These are phyloP conservation scores for Closterium sp. DNA, from an alignment of 139 green algal species.

Conservation along the genomic window DNA sequence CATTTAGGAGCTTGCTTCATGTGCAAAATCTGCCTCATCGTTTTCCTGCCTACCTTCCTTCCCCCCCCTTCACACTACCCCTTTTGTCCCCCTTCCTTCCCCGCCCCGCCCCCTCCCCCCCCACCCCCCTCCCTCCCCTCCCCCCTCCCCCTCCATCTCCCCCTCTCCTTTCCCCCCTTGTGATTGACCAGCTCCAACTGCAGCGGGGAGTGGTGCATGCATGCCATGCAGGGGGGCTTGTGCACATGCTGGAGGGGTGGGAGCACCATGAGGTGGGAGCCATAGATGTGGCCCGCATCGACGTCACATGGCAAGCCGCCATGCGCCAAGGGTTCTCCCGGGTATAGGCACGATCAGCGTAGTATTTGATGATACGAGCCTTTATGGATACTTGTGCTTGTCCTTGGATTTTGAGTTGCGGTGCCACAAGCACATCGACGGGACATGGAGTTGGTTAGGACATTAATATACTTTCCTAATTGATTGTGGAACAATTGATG, in stretches of 20 bases:
- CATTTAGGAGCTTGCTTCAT: no score
- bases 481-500: no score
- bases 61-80: no score
- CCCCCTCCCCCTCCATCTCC: no score
- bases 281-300: conserved; percentile 56
- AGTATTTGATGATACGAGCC: neutral
- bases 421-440: neutral
- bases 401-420: neutral
- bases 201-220: conserved; percentile 26
- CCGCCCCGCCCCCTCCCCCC: no score
- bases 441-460: neutral
- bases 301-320: conserved; percentile 55
- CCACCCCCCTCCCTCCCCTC: neutral
- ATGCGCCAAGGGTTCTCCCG: conserved; percentile 52
- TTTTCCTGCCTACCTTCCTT: no score
- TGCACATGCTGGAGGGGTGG: conserved; percentile 58
- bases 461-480: no score
- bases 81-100: neutral
- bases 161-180: neutral
- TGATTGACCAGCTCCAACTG: neutral
- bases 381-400: neutral
- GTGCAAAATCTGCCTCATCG: no score
- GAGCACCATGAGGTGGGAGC: conserved; percentile 57
- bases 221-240: conserved; percentile 56
- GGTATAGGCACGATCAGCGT: neutral